phyloP scores from a whole-genome alignment of 768 basidiomycete species.

The Mrakia gelida region DNA sequence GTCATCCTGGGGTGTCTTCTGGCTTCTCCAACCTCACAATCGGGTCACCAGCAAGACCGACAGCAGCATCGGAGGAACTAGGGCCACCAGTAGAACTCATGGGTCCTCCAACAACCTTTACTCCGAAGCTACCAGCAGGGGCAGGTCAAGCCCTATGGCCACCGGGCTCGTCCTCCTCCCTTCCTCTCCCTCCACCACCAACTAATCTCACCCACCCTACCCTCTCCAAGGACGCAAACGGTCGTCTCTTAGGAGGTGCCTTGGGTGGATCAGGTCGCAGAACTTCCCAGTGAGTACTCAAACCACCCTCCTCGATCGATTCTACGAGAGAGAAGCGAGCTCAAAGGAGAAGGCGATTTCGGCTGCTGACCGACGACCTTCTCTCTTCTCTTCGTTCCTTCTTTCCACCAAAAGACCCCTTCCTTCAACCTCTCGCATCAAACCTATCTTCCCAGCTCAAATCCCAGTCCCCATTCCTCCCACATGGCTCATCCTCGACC shows the following conservation, averaged over 20 bases:
- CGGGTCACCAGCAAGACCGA: neutral
- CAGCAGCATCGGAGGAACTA: neutral
- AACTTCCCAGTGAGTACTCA: neutral
- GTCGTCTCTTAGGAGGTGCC: neutral
- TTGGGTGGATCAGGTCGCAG: slow-evolving; percentile 7
- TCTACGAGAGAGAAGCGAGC: neutral
- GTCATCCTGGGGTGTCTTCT: neutral
- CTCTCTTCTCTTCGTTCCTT: neutral
- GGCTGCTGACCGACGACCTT: neutral
- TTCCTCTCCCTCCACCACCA: neutral
- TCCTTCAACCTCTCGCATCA: slow-evolving; percentile 31
- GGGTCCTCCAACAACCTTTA: neutral
- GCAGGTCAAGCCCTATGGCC: neutral
- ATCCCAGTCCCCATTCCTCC: slow-evolving; percentile 31
- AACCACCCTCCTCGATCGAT: no score
- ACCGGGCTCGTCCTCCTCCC: neutral
- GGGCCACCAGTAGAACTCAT: neutral
- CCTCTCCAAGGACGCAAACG: slow-evolving; percentile 15
- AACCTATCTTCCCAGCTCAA: slow-evolving; percentile 29
- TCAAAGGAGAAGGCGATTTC: neutral
- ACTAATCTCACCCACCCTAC: neutral
- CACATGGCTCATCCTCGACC: slow-evolving; percentile 68
- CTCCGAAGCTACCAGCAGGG: neutral
- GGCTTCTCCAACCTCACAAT: slow-evolving; percentile 9
- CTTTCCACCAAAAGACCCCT: neutral